phyloP scores from a whole-genome alignment of 345 rosid genomes.

The Lepidium sativum region DNA sequence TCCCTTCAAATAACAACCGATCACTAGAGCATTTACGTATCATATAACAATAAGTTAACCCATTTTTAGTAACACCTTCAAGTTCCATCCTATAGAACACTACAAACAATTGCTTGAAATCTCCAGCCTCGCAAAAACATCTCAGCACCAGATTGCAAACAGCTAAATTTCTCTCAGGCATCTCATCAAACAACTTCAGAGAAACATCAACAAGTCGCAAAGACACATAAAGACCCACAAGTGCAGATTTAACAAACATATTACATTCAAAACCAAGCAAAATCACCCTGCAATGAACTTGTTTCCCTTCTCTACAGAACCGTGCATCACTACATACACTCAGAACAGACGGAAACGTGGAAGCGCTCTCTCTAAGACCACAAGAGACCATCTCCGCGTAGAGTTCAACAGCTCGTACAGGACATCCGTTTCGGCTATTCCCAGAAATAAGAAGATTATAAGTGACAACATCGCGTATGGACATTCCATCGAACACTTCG shows the following conservation, averaged over 20 bases:
- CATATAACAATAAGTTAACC: conserved; percentile 63
- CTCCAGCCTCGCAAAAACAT: conserved; percentile 38
- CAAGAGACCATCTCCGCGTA: conserved; percentile 45
- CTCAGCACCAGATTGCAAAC: conserved; percentile 51
- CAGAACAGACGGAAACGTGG: conserved; percentile 56
- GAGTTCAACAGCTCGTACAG: conserved; percentile 30
- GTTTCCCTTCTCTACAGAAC: conserved; percentile 47
- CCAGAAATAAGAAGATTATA: conserved; percentile 66
- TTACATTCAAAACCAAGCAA: conserved; percentile 47
- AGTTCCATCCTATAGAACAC: conserved; percentile 35
- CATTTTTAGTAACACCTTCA: conserved; percentile 45
- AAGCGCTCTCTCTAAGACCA: conserved; percentile 54
- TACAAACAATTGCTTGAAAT: conserved; percentile 29
- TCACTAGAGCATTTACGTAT: conserved; percentile 44
- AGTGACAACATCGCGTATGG: conserved; percentile 45
- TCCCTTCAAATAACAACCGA: conserved; percentile 49
- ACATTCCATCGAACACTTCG: conserved; percentile 49
- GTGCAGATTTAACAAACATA: conserved; percentile 46
- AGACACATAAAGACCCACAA: conserved; percentile 45
- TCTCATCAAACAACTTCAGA: conserved; percentile 47
- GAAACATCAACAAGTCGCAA: conserved; percentile 40
- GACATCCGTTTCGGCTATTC: conserved; percentile 32
- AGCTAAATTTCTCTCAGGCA: conserved; percentile 55
- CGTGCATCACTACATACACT: conserved; percentile 44
- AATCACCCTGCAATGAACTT: conserved; percentile 63